Percentiles rank a stretch among this genome's conserved stretches.
Conservation (phyloP, 768 basidiomycete species). For the Tulasnella sp. region DNA sequence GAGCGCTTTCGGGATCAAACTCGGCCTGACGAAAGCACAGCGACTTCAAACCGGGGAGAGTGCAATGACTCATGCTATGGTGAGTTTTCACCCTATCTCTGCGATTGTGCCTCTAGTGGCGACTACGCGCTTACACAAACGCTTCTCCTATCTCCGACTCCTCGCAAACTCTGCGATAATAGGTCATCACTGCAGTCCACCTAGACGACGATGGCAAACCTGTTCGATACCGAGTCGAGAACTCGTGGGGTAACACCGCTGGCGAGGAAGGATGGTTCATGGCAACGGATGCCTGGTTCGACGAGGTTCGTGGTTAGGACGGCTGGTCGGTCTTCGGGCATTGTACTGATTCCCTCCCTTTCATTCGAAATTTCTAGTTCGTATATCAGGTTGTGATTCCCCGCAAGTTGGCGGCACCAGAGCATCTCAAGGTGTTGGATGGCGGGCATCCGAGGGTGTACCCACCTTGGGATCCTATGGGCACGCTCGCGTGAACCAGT, state of each 20-base stretch:
- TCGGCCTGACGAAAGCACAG: conserved; percentile 76
- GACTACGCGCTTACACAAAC: too few species aligned
- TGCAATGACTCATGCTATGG: conserved; percentile 81
- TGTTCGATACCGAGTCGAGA: conserved; percentile 92
- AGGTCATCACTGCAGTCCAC: conserved; percentile 72
- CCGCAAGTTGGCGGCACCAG: conserved; percentile 63
- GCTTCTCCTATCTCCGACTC: not conserved
- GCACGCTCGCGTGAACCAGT: conserved; percentile 23
- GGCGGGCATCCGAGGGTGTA: conserved; percentile 51
- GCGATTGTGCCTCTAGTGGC: too few species aligned
- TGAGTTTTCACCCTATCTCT: too few species aligned
- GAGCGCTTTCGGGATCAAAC: conserved; percentile 72
- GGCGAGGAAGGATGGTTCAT: conserved; percentile 85
- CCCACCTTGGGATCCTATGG: conserved; percentile 92
- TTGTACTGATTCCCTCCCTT: not conserved
- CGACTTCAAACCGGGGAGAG: conserved; percentile 75
- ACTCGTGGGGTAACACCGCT: conserved; percentile 74
- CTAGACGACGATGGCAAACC: conserved; percentile 65
- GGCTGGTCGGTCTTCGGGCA: not conserved
- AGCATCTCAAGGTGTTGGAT: conserved; percentile 74
- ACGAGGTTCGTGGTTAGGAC: conserved; percentile 65
- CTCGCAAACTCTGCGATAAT: too few species aligned
- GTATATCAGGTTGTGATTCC: conserved; percentile 92
- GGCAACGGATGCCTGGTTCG: conserved; percentile 90
- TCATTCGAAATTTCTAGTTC: conserved; percentile 33